Evolutionary conservation across 148 eudicot species (phyloP), one percentile per base, ranked within the genome.

Genomic region (Camellia granthamiana): DNA sequence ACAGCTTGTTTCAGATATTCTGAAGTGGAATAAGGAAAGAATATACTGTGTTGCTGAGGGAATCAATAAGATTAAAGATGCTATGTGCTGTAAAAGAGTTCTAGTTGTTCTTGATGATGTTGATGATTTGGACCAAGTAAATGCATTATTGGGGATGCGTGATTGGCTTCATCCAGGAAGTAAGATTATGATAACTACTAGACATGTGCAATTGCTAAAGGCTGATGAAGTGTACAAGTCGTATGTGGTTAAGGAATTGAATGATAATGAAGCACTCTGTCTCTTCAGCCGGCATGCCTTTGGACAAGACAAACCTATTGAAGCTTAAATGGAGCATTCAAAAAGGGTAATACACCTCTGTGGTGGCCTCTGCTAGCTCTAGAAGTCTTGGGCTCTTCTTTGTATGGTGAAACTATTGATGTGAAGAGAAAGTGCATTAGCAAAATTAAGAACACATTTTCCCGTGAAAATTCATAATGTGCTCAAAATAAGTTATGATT

Each of bases 281-380:
- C 77, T 74, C 62, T 69, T 69, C 13, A 69, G 74, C 41, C 18
- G 23, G 74, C 74, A 69, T 69, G 74, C 74, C 54, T 69, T 69
- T 69, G 55, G 74, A 18, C 54, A 69, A 18, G 23, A 44, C 21
- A 23, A 69, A 15, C 74, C 74, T 7, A 18, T 6, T 16, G 55
- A 69, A 8, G 55, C 3, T 44, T 69, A 44, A 13, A n/a, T 14
- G 30, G 21, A 44, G 23, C 14, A 15, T 4, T 44, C 74, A 4
- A 7, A 46, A 46, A 69, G 12, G 23, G 13, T 69, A 1, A 23
- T 43, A 6, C 19, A 69, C 21, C 11, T 18, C 19, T 69, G 74
- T 16, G 74, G 6, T 5, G 74, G 74, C 23, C 54, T 69, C 74
- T 55, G 3, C 7, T 49, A 49, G 52, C 52, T 49, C 52, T 49